These are phyloP conservation scores for Tetraselmis striata DNA, from an alignment of 139 green algal species.

Conservation along the genomic window DNA sequence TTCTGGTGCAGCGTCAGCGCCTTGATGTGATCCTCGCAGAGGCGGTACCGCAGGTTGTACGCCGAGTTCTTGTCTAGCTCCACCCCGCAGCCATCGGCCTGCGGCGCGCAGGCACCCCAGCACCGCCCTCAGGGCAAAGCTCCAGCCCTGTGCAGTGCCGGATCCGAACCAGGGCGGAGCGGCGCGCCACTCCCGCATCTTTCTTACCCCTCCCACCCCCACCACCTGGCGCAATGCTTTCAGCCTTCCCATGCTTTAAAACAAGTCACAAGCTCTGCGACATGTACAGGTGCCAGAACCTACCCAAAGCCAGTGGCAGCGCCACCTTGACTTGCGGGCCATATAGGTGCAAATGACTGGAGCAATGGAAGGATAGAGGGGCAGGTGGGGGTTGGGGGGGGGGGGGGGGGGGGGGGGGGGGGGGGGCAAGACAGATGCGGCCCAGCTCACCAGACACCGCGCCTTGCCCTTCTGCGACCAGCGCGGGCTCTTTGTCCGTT, in stretches of 20 bases:
- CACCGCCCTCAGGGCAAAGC: background rate
- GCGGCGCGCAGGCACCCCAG: background rate
- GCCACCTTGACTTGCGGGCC: too few relatives aligned
- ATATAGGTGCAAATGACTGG: background rate
- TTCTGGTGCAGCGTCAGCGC: background rate
- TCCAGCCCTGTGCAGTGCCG: too few relatives aligned
- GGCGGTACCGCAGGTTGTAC: background rate
- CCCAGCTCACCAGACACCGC: background rate
- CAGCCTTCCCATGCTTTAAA: background rate
- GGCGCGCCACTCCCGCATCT: background rate
- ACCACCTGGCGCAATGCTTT: background rate
- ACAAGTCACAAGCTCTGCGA: background rate
- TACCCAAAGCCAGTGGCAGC: too few relatives aligned
- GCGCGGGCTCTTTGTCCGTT: background rate
- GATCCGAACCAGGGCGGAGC: background rate
- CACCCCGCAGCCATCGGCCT: background rate
- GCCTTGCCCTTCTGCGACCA: background rate
- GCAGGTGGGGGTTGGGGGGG: background rate
- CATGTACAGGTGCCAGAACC: background rate
- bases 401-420: too few relatives aligned
- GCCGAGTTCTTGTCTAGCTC: background rate
- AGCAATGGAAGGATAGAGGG: background rate
- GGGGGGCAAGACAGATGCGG: background rate
- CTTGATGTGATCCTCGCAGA: constrained; percentile 7
- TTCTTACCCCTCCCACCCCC: background rate